Percentiles rank a stretch among this genome's conserved stretches.
phyloP scores from a whole-genome alignment of 164 flowering plant genomes.

The Hamamelis virginiana region DNA sequence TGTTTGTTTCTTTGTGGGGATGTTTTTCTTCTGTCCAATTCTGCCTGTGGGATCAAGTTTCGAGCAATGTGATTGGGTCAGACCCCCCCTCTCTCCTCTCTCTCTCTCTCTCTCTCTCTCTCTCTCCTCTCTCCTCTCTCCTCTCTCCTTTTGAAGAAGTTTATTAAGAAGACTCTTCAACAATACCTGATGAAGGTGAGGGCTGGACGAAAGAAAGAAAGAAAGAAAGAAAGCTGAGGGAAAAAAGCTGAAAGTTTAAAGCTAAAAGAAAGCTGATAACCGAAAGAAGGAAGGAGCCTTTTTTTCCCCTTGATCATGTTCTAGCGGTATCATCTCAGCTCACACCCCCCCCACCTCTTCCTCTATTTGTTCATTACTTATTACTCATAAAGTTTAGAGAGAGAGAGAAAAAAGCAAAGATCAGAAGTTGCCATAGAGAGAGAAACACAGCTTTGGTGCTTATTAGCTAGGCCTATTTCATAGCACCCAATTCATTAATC shows the following conservation, averaged over 20 bases:
- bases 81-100: slow-evolving; percentile 16
- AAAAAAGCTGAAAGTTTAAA: slow-evolving; percentile 29
- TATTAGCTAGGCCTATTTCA: no score
- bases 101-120: slow-evolving; percentile 19
- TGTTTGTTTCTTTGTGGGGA: slow-evolving; percentile 46
- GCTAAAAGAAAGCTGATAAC: slow-evolving; percentile 39
- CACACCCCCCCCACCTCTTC: background rate
- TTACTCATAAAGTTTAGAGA: slow-evolving; percentile 1
- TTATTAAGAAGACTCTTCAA: slow-evolving; percentile 18
- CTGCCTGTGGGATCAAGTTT: slow-evolving; percentile 52
- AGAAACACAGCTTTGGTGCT: no score
- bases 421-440: no score
- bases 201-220: slow-evolving; percentile 20
- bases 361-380: background rate
- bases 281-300: slow-evolving; percentile 31
- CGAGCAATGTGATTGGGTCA: slow-evolving; percentile 41
- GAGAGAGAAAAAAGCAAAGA: background rate
- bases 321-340: background rate
- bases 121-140: slow-evolving; percentile 4
- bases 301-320: slow-evolving; percentile 5
- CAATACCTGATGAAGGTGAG: slow-evolving; percentile 28
- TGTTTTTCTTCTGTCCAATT: slow-evolving; percentile 30
- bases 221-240: slow-evolving; percentile 28
- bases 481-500: no score
- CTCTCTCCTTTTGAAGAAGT: background rate